phyloP scores from a whole-genome alignment of 257 asterid genomes.

The Phtheirospermum japonicum region DNA sequence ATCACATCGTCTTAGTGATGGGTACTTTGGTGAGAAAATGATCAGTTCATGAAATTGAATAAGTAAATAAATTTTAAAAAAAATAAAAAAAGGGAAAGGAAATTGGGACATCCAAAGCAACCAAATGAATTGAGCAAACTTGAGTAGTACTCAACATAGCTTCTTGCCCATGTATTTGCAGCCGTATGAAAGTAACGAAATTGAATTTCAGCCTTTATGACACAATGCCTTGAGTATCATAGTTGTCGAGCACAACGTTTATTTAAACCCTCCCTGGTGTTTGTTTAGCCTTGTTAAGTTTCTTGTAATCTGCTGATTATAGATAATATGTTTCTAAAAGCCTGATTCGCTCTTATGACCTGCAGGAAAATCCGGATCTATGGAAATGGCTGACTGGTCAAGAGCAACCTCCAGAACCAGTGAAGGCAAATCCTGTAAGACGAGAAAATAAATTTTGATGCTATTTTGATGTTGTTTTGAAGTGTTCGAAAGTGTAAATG shows the following conservation, averaged over 20 bases:
- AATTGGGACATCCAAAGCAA: background rate
- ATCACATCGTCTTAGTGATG: background rate
- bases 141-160: background rate
- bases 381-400: conserved; percentile 94
- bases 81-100: too few relatives aligned
- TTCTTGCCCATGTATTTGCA: conserved; percentile 1
- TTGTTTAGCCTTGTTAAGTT: background rate
- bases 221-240: too few relatives aligned
- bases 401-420: conserved; percentile 78
- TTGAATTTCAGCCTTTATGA: too few relatives aligned
- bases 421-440: conserved; percentile 71
- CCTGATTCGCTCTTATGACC: background rate
- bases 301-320: background rate
- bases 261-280: background rate
- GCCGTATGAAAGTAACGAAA: background rate
- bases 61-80: too few relatives aligned
- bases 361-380: conserved; percentile 93
- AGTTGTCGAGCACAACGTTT: too few relatives aligned
- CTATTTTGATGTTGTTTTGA: background rate
- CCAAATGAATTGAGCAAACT: background rate
- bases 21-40: background rate
- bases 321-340: background rate
- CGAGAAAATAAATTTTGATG: background rate
- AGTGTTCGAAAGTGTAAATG: background rate
- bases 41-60: background rate